Percentiles rank a stretch among this genome's conserved stretches.
Conservation (phyloP, 2,329 filamentous ascomycete genomes). For the Dichotomopilus funicola region DNA sequence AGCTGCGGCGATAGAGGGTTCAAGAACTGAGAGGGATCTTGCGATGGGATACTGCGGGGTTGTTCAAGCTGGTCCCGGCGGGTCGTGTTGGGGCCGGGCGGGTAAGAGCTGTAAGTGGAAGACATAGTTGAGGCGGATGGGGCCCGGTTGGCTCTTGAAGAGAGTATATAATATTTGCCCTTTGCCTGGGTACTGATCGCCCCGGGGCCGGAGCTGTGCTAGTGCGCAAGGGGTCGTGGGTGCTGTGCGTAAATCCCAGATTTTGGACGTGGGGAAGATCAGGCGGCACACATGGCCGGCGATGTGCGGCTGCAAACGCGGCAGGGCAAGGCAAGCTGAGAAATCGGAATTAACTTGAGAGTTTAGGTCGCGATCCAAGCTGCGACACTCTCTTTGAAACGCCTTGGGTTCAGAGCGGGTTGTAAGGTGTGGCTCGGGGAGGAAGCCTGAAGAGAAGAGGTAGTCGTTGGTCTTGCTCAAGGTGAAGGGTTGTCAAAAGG, state of each 20-base stretch:
- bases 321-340: constrained; percentile 10
- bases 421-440: no score
- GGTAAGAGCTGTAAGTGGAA: constrained; percentile 26
- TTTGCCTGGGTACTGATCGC: neutral
- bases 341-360: neutral
- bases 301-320: constrained; percentile 8
- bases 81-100: constrained; percentile 22
- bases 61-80: constrained; percentile 21
- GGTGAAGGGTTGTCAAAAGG: neutral
- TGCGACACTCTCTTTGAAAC: neutral
- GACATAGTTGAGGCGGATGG: constrained; percentile 25
- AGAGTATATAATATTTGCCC: constrained; percentile 15
- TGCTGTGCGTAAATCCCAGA: constrained; percentile 10
- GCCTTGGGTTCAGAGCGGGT: neutral
- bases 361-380: neutral
- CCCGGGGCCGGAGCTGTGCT: neutral
- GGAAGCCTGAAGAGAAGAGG: neutral
- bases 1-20: constrained; percentile 38
- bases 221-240: neutral
- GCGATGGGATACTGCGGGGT: constrained; percentile 16
- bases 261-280: constrained; percentile 11
- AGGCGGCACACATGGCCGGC: constrained; percentile 22
- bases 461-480: neutral
- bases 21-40: constrained; percentile 28
- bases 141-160: constrained; percentile 9